Conservation (phyloP, 1,284 basidiomycete species). For the Ustilago shanxiensis region DNA sequence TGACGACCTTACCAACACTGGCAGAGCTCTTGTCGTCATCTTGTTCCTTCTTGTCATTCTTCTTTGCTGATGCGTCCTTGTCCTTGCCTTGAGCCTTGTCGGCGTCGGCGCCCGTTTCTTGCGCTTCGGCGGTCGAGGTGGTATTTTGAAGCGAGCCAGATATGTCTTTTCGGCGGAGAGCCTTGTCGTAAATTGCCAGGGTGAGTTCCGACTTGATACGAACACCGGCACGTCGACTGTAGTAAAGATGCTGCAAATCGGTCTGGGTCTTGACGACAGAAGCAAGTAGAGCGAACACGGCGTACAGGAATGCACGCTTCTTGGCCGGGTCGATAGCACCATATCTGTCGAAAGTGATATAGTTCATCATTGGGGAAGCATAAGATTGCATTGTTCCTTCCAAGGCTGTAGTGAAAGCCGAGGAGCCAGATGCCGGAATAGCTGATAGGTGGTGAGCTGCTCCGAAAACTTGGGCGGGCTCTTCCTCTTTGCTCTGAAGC, state of each 20-base stretch:
- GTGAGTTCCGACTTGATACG: constrained; percentile 81
- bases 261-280: constrained; percentile 47
- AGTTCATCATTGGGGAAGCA: constrained; percentile 2
- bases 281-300: constrained; percentile 40
- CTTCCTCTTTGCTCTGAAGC: constrained; percentile 9
- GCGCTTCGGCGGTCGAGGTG: constrained; percentile 70
- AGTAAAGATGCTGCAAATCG: constrained; percentile 84
- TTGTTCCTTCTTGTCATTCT: constrained; percentile 5
- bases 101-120: constrained; percentile 72
- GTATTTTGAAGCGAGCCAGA: constrained; percentile 78
- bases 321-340: constrained; percentile 17
- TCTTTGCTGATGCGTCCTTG: constrained; percentile 1
- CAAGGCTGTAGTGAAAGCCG: neutral
- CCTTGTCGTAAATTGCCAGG: constrained; percentile 88
- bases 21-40: constrained; percentile 36
- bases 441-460: neutral
- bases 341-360: neutral
- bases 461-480: neutral
- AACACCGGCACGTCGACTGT: constrained; percentile 76
- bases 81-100: constrained; percentile 38
- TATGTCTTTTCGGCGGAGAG: constrained; percentile 84
- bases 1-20: constrained; percentile 50
- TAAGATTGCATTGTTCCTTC: neutral
- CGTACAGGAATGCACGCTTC: constrained; percentile 48
- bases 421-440: neutral